Evolutionary conservation across 257 asterid species (phyloP), one percentile per base, ranked within the genome.

Genomic region (Fraxinus americana): DNA sequence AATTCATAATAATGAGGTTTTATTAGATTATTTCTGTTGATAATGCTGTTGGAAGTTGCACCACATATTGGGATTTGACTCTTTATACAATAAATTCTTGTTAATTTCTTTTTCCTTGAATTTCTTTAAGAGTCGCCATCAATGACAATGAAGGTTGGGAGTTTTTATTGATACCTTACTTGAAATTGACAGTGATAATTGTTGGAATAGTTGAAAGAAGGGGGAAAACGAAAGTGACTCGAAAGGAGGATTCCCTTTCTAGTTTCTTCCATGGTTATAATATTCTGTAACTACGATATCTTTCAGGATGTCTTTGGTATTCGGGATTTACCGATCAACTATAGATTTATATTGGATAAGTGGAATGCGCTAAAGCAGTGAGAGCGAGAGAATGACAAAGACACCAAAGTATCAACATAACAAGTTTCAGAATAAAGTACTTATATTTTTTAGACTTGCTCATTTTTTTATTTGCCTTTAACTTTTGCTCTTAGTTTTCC

Each of bases 111-210:
- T 76, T 81, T 78, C 75, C 76, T 72, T 71, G 13, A 27, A 63
- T 27, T 63, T 63, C 69, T 63, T 63, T 63, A 13, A 23, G 19
- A 27, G 69, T 63, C 8, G 69, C 35, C 69, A 63, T 63, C 36
- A 63, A 63, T 4, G 35, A 25, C 34, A 25, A 63, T 72, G 80
- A 76, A 72, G 79, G 63, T 75, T 78, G 38, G 73, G 61, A 68
- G 84, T 79, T 83, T 79, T 78, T 78, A 78, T 12, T 72, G 82
- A 81, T 72, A 83, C 88, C 88, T 74, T 78, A 21, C 78, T 72
- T 82, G 88, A 82, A 75, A 78, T 85, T 77, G 88, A 81, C 80
- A 78, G 25, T 32, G 65, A 84, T 78, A 67, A 78, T 77, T 77
- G 84, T 76, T 79, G 73, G 81, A 79, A 32, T 59, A 74, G 70